Evolutionary conservation across 129 eudicot species (phyloP), one percentile per base, ranked within the genome.

Genomic region (Flaveria ramosissima): DNA sequence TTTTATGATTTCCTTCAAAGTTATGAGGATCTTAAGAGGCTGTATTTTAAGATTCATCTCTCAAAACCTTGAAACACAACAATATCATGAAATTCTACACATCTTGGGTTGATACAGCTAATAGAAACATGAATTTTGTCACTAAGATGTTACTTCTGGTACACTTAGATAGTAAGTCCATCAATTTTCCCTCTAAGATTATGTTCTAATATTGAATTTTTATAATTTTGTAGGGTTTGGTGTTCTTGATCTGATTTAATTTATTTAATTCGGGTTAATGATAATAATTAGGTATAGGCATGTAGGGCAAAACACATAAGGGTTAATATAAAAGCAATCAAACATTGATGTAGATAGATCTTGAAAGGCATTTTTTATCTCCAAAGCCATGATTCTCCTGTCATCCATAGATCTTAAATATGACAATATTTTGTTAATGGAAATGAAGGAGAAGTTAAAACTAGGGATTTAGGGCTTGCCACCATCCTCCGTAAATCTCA

Each of bases 91-190:
- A 89, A 42, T 94, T 91, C 86, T 91, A 91, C 78, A 86, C 93
- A 69, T 94, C 92, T 45, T 94, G 99, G 99, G 99, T 94, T 78
- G 99, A 94, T 82, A 80, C 87, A 24, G 83, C 84, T 9, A 94
- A 89, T 42, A 82, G 96, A 74, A 94, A 91, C 86, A 87, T 94
- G 81, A 94, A 94, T 24, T 87, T 94, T 78, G 94, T 94, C 36
- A 91, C 99, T 39, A 97, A 94, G 78, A 84, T 94, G 96, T 94
- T 94, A 91, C 99, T 43, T 91, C 99, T 66, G 99, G 99, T 62
- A 91, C 97, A 59, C 93, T 94, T 77, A 89, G 98, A 80, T 97
- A 94, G 96, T 93, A 88, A 82, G 98, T 6, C 50, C 2, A 0
- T 62, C 17, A 23, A 13, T 23, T 60, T 36, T 39, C 17, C 6